Evolutionary conservation across 371 early-diverging fungal species (phyloP), one percentile per base, ranked within the genome.

Genomic region (Cokeromyces recurvatus): DNA sequence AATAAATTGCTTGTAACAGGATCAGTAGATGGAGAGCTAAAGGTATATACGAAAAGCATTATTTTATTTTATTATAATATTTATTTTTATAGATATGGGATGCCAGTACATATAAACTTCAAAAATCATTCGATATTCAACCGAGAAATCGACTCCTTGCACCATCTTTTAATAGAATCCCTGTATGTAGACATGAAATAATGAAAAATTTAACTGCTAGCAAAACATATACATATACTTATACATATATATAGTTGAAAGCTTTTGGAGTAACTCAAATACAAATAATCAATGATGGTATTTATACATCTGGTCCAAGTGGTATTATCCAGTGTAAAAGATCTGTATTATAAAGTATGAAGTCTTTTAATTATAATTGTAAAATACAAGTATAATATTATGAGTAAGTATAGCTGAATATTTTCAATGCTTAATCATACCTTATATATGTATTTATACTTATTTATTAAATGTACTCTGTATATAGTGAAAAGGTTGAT

Each of bases 1-100:
- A 77, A 77, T 17, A 67, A 77, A 19, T 45, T 59, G 4, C 55
- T 91, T 17, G 67, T 89, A 29, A 85, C 88, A 7, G 80, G 81
- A n/a, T 77, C 74, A 9, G 67, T 68, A 24, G 78, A 81, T 42
- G 82, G 79, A 6, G 82, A 83, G 27, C 47, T 81, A 35, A 79
- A 81, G 67, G 77, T 74, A 61, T 52, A 32, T 6, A 34, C 16
- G 19, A 2, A 21, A 24, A 6, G 2, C 9, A 1, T 16, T 27
- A 21, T 44, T 32, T 38, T 12, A 8, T 29, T 29, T 5, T 34
- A 9, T 34, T 6, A 11, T 34, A 14, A 14, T 9, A 9, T 4
- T 4, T 34, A 6, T 34, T 34, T 15, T 34, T 9, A 12, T 25
- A 86, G 84, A 67, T 81, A n/a, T 85, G 87, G 87, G 81, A 83